phyloP scores from a whole-genome alignment of 352 stramenopile genomes.

The Phytophthora macrochlamydospora region DNA sequence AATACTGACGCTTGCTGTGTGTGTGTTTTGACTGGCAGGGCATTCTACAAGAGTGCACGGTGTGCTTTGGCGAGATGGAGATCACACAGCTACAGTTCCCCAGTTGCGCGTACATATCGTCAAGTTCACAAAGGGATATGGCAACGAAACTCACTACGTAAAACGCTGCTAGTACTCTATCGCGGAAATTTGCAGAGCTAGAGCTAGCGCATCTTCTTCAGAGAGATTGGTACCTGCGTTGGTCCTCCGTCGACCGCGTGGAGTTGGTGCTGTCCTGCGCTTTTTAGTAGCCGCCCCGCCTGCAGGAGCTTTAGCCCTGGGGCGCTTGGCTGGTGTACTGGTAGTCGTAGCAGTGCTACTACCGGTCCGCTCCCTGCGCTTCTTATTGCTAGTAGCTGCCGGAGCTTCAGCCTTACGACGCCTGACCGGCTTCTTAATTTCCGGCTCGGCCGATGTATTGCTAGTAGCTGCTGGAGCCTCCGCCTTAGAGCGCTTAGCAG shows the following conservation, averaged over 20 bases:
- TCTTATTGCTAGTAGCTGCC: not conserved
- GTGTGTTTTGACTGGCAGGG: constrained; percentile 14
- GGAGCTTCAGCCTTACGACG: not conserved
- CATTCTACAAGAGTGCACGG: constrained; percentile 47
- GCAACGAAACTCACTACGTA: not conserved
- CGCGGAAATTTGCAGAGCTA: constrained; percentile 30
- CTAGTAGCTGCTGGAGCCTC: too few relatives aligned
- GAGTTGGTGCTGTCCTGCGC: constrained; percentile 18
- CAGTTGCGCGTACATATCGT: not conserved
- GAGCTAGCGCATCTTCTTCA: constrained; percentile 29
- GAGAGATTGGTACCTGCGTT: constrained; percentile 1
- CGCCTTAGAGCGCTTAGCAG: too few relatives aligned
- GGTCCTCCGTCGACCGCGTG: not conserved
- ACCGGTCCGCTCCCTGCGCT: too few relatives aligned
- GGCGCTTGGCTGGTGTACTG: constrained; percentile 7
- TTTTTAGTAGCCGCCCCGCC: constrained; percentile 15
- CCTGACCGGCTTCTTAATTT: constrained; percentile 2
- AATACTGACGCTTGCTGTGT: not conserved
- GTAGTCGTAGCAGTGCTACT: too few relatives aligned
- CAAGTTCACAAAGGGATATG: too few relatives aligned
- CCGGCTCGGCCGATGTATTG: not conserved
- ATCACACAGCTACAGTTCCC: constrained; percentile 32
- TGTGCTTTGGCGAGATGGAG: constrained; percentile 54
- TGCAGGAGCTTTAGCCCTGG: constrained; percentile 18
- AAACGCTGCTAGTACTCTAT: constrained; percentile 27